A percentile compares a stretch with the other conserved stretches of the same genome.
These are phyloP conservation scores for Cymodocea nodosa DNA, from an alignment of 116 monocot species.

Conservation along the genomic window DNA sequence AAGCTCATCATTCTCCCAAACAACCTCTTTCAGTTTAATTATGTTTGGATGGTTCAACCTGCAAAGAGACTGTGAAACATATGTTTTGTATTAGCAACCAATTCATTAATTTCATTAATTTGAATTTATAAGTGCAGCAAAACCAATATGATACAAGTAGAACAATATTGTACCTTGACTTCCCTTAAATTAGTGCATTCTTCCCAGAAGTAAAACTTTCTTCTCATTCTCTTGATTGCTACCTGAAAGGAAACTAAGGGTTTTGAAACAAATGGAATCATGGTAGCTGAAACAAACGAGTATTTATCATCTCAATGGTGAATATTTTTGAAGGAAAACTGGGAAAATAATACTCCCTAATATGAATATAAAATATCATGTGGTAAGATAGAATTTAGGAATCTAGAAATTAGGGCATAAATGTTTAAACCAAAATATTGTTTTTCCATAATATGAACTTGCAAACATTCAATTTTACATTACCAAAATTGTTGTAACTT, in stretches of 20 bases:
- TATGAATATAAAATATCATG: too few relatives aligned
- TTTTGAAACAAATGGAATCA: neutral
- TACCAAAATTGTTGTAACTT: too few relatives aligned
- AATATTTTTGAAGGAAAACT: neutral
- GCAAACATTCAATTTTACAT: too few relatives aligned
- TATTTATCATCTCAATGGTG: too few relatives aligned
- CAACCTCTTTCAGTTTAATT: slow-evolving; percentile 68
- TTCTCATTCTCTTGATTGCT: slow-evolving; percentile 89
- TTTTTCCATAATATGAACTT: too few relatives aligned
- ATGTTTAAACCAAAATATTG: too few relatives aligned
- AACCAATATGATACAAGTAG: neutral
- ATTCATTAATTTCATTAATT: too few relatives aligned
- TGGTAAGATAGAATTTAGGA: too few relatives aligned
- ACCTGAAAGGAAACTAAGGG: slow-evolving; percentile 27
- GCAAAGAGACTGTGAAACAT: slow-evolving; percentile 47
- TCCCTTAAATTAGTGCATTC: slow-evolving; percentile 64
- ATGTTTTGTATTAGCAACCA: neutral
- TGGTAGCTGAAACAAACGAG: too few relatives aligned
- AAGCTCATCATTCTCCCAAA: slow-evolving; percentile 59
- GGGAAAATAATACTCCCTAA: neutral
- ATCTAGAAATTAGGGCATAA: too few relatives aligned
- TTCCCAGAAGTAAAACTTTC: slow-evolving; percentile 65
- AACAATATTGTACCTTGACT: slow-evolving; percentile 37
- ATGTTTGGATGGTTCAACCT: slow-evolving; percentile 71
- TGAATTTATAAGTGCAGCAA: neutral